Conservation (phyloP, 352 stramenopile species). For the Lagenidium giganteum region DNA sequence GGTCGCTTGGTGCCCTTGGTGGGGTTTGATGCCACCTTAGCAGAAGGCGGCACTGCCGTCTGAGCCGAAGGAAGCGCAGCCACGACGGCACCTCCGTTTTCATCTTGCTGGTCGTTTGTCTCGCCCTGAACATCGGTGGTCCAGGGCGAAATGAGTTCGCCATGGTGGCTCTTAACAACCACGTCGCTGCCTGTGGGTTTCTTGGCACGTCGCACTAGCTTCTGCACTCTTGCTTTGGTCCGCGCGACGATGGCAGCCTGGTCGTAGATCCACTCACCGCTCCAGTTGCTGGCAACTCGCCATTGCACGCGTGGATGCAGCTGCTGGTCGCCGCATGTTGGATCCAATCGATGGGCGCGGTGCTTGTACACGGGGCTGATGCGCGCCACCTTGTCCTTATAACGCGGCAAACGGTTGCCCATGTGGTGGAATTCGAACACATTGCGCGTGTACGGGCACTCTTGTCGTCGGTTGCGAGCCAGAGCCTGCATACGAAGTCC, state of each 20-base stretch:
- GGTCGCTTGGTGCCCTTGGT: constrained; percentile 21
- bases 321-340: constrained; percentile 13
- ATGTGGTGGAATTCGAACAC: constrained; percentile 63
- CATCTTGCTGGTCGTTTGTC: too few relatives aligned
- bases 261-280: constrained; percentile 55
- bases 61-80: too few relatives aligned
- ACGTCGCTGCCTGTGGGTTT: constrained; percentile 20
- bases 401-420: constrained; percentile 44
- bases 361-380: constrained; percentile 56
- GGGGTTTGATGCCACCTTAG: background rate
- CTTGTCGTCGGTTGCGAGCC: constrained; percentile 29
- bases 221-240: constrained; percentile 32
- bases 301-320: constrained; percentile 28
- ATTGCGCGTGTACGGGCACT: constrained; percentile 24
- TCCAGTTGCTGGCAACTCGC: constrained; percentile 50
- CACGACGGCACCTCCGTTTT: too few relatives aligned
- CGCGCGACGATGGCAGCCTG: constrained; percentile 24
- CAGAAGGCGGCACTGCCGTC: too few relatives aligned
- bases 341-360: constrained; percentile 21
- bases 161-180: constrained; percentile 42
- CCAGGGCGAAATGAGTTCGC: constrained; percentile 35
- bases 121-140: background rate
- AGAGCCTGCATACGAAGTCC: constrained; percentile 29
- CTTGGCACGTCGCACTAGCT: constrained; percentile 27
- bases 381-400: constrained; percentile 54